phyloP scores from a whole-genome alignment of 2,329 filamentous ascomycete genomes.

The Teratosphaeria zuluensis region DNA sequence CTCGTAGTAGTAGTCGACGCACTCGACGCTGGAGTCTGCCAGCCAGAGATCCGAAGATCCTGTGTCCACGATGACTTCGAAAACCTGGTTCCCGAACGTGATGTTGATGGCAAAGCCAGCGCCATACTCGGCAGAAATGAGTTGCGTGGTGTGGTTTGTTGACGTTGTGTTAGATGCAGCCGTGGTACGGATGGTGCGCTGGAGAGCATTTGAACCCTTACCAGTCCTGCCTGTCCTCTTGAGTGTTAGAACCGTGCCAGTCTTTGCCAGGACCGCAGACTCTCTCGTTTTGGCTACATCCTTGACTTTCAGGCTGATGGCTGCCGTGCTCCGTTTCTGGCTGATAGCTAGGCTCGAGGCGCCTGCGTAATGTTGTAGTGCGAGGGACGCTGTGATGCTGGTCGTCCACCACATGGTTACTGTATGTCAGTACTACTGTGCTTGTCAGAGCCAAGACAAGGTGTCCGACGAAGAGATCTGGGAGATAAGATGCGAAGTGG shows the following conservation, averaged over 20 bases:
- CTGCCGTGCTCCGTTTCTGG: not conserved
- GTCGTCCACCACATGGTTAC: not conserved
- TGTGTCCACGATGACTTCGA: slow-evolving; percentile 32
- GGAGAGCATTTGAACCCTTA: not conserved
- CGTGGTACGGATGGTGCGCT: not conserved
- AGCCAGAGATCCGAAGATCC: slow-evolving; percentile 37
- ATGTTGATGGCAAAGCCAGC: slow-evolving; percentile 7
- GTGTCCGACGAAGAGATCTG: not conserved
- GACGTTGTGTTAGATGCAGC: not conserved
- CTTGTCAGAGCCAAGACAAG: not conserved
- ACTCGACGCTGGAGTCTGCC: slow-evolving; percentile 23
- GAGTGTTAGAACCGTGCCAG: not conserved
- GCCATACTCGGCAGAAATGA: slow-evolving; percentile 1
- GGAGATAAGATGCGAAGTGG: not conserved
- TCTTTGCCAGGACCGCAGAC: not conserved
- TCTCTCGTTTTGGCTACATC: not conserved
- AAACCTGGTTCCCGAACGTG: slow-evolving; percentile 7
- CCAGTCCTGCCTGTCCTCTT: not conserved
- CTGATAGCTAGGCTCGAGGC: not conserved
- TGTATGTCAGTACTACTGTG: not conserved
- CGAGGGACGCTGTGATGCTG: not conserved
- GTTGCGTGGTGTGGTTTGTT: not conserved
- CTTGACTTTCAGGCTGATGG: not conserved
- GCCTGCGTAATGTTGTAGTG: not conserved
- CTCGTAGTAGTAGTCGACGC: slow-evolving; percentile 19